Evolutionary conservation across 306 rosid species (phyloP).

Genomic region (Fagus crenata): DNA sequence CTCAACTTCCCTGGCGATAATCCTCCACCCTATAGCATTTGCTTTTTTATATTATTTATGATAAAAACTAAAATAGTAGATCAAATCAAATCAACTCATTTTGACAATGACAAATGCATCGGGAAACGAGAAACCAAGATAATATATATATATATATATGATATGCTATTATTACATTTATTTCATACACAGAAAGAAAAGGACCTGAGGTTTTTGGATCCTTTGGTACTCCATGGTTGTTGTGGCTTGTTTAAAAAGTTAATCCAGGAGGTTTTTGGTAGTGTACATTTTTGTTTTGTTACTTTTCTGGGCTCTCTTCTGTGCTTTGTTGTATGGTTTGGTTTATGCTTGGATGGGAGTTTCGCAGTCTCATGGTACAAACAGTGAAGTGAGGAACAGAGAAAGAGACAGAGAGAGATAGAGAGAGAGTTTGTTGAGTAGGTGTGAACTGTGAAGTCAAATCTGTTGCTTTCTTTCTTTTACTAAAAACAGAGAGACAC

Average conservation of each 20-base stretch:
- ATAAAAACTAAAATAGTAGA: conserved; percentile 14
- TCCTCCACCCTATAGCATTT: conserved; percentile 70
- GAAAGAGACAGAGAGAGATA: neutral
- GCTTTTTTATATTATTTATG: neutral
- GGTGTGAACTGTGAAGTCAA: neutral
- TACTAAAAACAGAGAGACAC: neutral
- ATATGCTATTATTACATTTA: too few relatives aligned
- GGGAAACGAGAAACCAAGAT: conserved; percentile 17
- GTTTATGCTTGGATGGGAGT: neutral
- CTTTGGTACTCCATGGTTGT: conserved; percentile 80
- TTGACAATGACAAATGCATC: conserved; percentile 27
- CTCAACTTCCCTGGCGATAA: conserved; percentile 91
- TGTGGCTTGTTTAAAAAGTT: neutral
- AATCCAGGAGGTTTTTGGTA: neutral
- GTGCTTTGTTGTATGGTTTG: neutral
- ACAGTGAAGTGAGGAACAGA: neutral
- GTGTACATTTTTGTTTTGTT: too few relatives aligned
- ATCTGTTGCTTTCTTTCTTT: neutral
- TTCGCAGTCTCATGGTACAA: neutral
- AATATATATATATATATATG: conserved; percentile 15
- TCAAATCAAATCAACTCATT: conserved; percentile 6
- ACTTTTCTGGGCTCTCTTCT: neutral
- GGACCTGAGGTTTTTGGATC: conserved; percentile 94
- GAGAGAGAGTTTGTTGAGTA: neutral
- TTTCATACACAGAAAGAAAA: neutral